Base-by-base conservation (phyloP, 495 filamentous ascomycete genomes). In the Penicillium atrosanguineum region DNA sequence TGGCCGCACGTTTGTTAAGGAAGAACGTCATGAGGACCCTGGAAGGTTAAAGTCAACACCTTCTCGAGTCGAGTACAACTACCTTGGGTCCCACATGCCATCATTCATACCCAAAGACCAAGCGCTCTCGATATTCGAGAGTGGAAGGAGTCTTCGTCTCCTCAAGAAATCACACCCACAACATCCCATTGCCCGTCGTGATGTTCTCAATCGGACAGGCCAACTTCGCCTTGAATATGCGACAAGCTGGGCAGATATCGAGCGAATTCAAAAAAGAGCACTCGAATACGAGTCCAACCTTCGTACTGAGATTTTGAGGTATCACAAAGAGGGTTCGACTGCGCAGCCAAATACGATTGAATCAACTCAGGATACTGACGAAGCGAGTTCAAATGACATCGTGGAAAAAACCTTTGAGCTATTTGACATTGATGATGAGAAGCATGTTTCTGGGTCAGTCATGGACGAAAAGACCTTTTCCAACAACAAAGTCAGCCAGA, bases 171-270 rank as follows among this genome's bases (percentile, higher is more conserved):
- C 88, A 60, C 86, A 91, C 59, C 83, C 90, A n/a, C 77, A 86
- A 6, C 90, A 97, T 67, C 87, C 89, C 0, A 73, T 97, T 44
- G 78, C 83, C 19, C 77, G 72, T 45, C 59, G 69, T 28, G 76
- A 79, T 39, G 62, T 72, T 11, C 68, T 82, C 26, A 61, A 59
- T 16, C 62, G 63, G n/a, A 64, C 73, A 18, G 68, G 74, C 20
- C 76, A 81, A 34, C 85, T 87, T 2, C 68, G 59, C 18, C 69
- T 95, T 12, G 73, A 85, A 25, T 94, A 87, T 87, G 80, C 82
- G 31, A 92, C 87, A 49, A 81, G 83, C 3, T 95, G 92, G 91
- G 68, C 79, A 43, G 82, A 87, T 49, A 84, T 96, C 16, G 82
- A 87, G 46, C 56, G 64, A 39, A 73, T 89, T 36, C 82, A 87